Base-by-base conservation (phyloP, 306 rosid genomes). In the Gastrolobium villosum region DNA sequence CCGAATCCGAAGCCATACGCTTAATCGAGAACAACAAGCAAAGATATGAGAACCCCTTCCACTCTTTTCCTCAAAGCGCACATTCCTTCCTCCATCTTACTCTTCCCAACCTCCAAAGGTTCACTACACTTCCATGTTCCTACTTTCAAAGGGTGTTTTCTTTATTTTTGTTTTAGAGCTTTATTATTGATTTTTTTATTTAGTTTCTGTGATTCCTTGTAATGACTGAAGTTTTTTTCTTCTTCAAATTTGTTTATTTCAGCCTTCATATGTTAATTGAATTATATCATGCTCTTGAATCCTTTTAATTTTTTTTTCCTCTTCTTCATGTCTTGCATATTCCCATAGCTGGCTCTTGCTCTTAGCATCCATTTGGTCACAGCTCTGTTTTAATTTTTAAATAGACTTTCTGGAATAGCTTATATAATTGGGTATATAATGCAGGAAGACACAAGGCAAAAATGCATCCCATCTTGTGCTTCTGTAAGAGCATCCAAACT, bases 401-500 rank as follows among this genome's bases (percentile, higher is more conserved):
- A 49, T 31, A 6, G 32, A 37, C 1, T 35, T 10, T 56, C 8
- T 56, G 10, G 34, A 9, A 28, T 77, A 59, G 11, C 37, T 45
- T 45, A 79, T 45, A 79, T 53, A 14, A 37, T 41, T 55, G 74
- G 70, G 59, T 31, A 9, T 65, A 48, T 20, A 78, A 77, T 82
- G 84, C 87, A 72, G 90, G 87, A 64, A 43, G 32, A 13, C 26
- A 6, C 11, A 48, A 43, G 75, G 41, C 50, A 3, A 82, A 82
- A 76, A 5, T 64, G 76, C 86, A 50, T 72, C 87, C 93, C 0
- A 62, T 55, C 14, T 74, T 60, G n/a, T 83, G 68, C 83, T 59
- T 86, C 39, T 87, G 88, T 77, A 89, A 81, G 72, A 82, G 55
- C 75, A 74, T 95, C 46, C 99, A 95, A 79, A 91, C 89, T 73